Percentiles rank a stretch among this genome's conserved stretches.
These are phyloP conservation scores for Cutaneotrichosporon spelunceum DNA, from an alignment of 1,284 basidiomycete genomes.

Conservation along the genomic window DNA sequence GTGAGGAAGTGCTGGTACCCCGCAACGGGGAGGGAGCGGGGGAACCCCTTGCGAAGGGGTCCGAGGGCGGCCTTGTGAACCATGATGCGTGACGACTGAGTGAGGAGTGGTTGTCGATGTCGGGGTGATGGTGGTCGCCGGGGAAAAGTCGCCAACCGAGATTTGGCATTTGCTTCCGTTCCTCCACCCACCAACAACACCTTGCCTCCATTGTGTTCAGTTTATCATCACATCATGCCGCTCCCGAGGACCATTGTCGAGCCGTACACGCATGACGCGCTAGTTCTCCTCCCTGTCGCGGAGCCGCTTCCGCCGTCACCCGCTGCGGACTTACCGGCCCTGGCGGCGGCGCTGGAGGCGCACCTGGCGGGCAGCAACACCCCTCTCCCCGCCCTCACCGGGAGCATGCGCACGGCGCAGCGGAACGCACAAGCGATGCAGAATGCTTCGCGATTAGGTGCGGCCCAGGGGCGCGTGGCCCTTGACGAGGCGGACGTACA, in stretches of 20 bases:
- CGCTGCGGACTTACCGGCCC: constrained; percentile 18
- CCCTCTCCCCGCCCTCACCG: constrained; percentile 28
- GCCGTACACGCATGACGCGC: constrained; percentile 38
- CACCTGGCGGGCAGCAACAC: constrained; percentile 15
- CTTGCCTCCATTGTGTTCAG: background rate
- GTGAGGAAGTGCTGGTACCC: constrained; percentile 48
- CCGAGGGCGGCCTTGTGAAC: constrained; percentile 1
- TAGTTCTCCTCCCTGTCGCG: constrained; percentile 41
- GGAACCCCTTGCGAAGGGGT: background rate
- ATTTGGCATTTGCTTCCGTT: background rate
- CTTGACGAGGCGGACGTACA: constrained; percentile 40
- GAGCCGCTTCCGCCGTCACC: constrained; percentile 29
- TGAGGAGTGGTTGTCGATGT: constrained; percentile 3
- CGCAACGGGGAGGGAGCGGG: constrained; percentile 38
- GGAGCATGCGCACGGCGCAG: constrained; percentile 34
- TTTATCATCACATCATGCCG: constrained; percentile 23
- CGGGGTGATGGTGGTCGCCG: background rate
- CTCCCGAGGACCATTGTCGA: constrained; percentile 34
- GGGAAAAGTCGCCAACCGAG: background rate
- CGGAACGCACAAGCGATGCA: constrained; percentile 34
- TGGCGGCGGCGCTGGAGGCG: constrained; percentile 26
- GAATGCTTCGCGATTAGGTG: constrained; percentile 36
- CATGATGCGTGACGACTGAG: background rate
- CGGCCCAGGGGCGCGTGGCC: constrained; percentile 31
- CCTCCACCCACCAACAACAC: background rate